These are phyloP conservation scores for Citrus sp. DNA, from an alignment of 345 rosid genomes.

Conservation along the genomic window DNA sequence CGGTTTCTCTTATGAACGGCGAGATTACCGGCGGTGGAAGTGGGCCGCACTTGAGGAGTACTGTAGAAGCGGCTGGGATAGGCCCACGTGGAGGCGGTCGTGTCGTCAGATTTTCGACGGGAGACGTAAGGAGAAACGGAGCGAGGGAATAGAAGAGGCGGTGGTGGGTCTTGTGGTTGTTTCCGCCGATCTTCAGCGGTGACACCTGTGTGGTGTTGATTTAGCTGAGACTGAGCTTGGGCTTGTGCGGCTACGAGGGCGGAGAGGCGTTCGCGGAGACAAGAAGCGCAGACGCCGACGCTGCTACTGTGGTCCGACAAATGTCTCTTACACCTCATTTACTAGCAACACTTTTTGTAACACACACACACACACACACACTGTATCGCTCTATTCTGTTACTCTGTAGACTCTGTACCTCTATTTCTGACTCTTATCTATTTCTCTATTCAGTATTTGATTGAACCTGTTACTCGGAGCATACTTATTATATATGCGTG, in stretches of 20 bases:
- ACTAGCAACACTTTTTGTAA: no score
- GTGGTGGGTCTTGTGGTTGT: constrained; percentile 21
- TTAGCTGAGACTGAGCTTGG: constrained; percentile 17
- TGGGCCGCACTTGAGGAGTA: constrained; percentile 72
- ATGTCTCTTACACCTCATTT: constrained; percentile 86
- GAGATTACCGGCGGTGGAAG: constrained; percentile 20
- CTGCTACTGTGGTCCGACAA: constrained; percentile 55
- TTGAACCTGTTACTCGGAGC: no score
- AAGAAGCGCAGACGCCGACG: constrained; percentile 89
- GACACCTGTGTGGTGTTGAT: constrained; percentile 10
- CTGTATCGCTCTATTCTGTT: no score
- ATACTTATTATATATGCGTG: no score
- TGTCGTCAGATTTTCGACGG: constrained; percentile 58
- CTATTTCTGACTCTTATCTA: neutral
- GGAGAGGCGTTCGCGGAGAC: constrained; percentile 78
- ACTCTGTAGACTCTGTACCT: neutral
- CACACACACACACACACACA: no score
- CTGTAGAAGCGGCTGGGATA: constrained; percentile 45
- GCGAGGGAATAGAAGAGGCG: constrained; percentile 65
- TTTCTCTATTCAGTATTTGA: neutral
- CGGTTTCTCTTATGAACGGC: constrained; percentile 32
- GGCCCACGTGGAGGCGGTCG: constrained; percentile 9
- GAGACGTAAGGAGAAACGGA: constrained; percentile 78
- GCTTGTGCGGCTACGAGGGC: constrained; percentile 49
- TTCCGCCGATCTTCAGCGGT: constrained; percentile 23